Evolutionary conservation across 2,329 filamentous ascomycete species (phyloP), one percentile per base, ranked within the genome.

Genomic region (Elsinoe arachidis): DNA sequence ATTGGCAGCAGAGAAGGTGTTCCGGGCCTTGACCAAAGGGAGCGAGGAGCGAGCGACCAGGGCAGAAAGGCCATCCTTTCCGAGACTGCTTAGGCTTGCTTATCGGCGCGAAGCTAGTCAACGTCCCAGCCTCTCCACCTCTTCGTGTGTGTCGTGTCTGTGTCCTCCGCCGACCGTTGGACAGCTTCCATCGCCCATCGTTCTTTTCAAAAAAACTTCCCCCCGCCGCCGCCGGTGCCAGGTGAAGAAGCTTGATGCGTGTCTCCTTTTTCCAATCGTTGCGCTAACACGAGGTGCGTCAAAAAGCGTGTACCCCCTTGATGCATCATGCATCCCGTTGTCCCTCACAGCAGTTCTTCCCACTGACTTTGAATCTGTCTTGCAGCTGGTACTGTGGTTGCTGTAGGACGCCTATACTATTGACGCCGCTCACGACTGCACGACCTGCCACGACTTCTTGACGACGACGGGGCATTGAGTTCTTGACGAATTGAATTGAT

Each of bases 281-380:
- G 54, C 23, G 54, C 54, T 43, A 46, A 26, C 41, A 46, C 54
- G 33, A 56, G 54, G 39, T 56, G 54, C 54, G 54, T 56, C 54
- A 56, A 56, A 56, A 56, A 49, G 38, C 54, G 38, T 44, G 54
- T 46, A 34, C 54, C 54, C 54, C 39, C 38, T 30, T 56, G 17
- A 47, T 56, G 54, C 54, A 55, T 44, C 35, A 55, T 55, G 53
- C 54, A 56, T 56, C 54, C 41, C 54, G 54, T 46, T 56, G 54
- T 23, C 41, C 26, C 54, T 30, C 41, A 46, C 41, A 46, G 41
- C 41, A 46, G 41, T 46, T 46, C 34, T 35, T 47, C 33, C 54
- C 54, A 46, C 53, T 55, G 53, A 55, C 53, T 34, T 23, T 44
- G 37, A 21, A 55, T 44, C 53, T 55, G 53, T 55, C 53, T 35